phyloP scores from a whole-genome alignment of 2,329 filamentous ascomycete species.

The Aaosphaeria arxii region DNA sequence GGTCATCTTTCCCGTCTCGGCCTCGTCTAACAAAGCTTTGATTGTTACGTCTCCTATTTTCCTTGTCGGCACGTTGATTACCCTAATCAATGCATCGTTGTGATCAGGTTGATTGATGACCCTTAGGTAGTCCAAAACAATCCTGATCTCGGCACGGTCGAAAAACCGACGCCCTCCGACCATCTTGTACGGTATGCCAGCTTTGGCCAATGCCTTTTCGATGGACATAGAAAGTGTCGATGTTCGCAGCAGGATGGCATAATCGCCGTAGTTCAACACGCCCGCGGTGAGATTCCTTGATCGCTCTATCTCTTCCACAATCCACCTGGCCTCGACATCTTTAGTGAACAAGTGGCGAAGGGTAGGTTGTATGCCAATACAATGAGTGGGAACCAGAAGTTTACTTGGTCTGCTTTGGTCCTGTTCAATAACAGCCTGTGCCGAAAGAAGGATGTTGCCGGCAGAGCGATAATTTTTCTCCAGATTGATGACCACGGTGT shows the following conservation, averaged over 20 bases:
- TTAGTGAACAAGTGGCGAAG: conserved; percentile 71
- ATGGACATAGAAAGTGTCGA: conserved; percentile 81
- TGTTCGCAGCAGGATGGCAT: conserved; percentile 84
- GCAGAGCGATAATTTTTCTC: conserved; percentile 96
- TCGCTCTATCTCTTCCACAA: conserved; percentile 78
- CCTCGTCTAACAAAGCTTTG: conserved; percentile 71
- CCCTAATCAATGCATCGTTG: conserved; percentile 78
- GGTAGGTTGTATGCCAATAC: conserved; percentile 74
- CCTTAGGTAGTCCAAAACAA: conserved; percentile 82
- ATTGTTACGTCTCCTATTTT: conserved; percentile 79
- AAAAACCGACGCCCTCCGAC: conserved; percentile 89
- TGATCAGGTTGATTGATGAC: conserved; percentile 82
- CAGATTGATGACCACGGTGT: conserved; percentile 77
- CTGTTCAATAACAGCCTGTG: conserved; percentile 85
- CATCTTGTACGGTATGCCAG: conserved; percentile 87
- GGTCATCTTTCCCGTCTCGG: conserved; percentile 64
- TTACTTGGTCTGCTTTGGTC: conserved; percentile 80
- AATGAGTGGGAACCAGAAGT: conserved; percentile 74
- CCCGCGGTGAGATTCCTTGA: conserved; percentile 67
- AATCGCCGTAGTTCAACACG: conserved; percentile 71
- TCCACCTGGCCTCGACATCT: conserved; percentile 78
- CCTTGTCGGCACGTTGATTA: conserved; percentile 81
- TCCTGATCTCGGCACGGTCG: conserved; percentile 84
- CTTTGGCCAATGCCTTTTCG: conserved; percentile 75
- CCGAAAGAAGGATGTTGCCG: conserved; percentile 74